Evolutionary conservation across 768 basidiomycete genomes (phyloP).

Genomic region (Termitomyces titanicus): DNA sequence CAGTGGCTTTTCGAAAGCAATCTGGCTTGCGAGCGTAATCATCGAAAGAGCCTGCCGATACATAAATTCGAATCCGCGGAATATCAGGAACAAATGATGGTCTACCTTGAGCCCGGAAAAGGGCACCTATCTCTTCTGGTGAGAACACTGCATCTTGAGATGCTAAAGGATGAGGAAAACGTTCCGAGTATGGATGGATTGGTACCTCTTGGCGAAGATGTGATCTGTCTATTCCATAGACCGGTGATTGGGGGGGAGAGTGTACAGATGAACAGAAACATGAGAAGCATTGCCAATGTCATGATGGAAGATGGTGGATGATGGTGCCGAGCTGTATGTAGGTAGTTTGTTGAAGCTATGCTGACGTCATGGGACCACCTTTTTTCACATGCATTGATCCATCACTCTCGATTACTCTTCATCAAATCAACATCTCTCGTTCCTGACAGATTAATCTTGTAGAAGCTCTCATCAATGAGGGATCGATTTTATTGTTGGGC

Average conservation of each 20-base stretch:
- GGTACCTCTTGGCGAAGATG: conserved; percentile 1
- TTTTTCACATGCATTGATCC: no score
- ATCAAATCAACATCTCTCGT: no score
- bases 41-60: conserved; percentile 24
- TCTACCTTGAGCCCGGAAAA: conserved; percentile 14
- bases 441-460: no score
- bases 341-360: no score
- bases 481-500: conserved; percentile 24
- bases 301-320: no score
- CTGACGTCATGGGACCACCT: background rate
- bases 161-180: background rate
- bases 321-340: no score
- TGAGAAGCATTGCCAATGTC: background rate
- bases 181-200: background rate
- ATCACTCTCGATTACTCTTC: no score
- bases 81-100: background rate
- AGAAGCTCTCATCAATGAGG: conserved; percentile 43
- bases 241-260: background rate
- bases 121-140: conserved; percentile 10
- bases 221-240: background rate
- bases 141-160: conserved; percentile 7
- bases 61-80: background rate
- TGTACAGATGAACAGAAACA: background rate
- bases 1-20: conserved; percentile 57
- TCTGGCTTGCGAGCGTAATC: conserved; percentile 48